A percentile compares a stretch with the other conserved stretches of the same genome.
These are phyloP conservation scores for Ganoderma lingzhi DNA, from an alignment of 1,284 basidiomycete species.

Conservation along the genomic window DNA sequence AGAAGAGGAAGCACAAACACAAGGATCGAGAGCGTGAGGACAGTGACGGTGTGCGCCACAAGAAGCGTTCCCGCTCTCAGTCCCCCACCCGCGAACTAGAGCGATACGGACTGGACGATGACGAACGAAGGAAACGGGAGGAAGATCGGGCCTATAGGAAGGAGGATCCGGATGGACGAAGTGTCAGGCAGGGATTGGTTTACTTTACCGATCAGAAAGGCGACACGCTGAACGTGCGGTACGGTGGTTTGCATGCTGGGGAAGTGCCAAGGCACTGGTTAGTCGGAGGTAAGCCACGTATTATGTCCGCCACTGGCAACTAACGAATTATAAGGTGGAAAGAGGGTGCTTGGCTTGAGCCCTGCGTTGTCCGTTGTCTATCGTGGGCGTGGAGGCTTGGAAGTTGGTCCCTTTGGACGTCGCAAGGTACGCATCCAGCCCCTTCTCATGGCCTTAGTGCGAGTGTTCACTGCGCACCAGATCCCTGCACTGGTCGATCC, in stretches of 20 bases:
- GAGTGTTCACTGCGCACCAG: conserved; percentile 42
- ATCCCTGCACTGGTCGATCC: conserved; percentile 64
- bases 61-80: conserved; percentile 20
- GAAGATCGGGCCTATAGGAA: conserved; percentile 40
- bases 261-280: conserved; percentile 74
- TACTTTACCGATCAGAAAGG: conserved; percentile 78
- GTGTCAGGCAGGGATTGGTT: conserved; percentile 35
- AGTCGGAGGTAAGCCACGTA: conserved; percentile 57
- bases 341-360: conserved; percentile 67
- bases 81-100: conserved; percentile 7
- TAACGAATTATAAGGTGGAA: conserved; percentile 73
- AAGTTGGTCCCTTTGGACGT: conserved; percentile 58
- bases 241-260: conserved; percentile 70
- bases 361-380: conserved; percentile 54
- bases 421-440: conserved; percentile 51
- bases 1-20: conserved; percentile 25
- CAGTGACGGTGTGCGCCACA: conserved; percentile 17
- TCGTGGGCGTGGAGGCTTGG: conserved; percentile 63
- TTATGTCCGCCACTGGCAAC: conserved; percentile 42
- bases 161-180: conserved; percentile 5
- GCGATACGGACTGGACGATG: conserved; percentile 34
- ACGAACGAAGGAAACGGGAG: conserved; percentile 48
- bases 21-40: conserved; percentile 30
- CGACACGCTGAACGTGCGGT: conserved; percentile 72
- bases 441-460: background rate